Evolutionary conservation across 2,329 filamentous ascomycete species (phyloP), one percentile per base, ranked within the genome.

Genomic region (Penicillium griseofulvum): DNA sequence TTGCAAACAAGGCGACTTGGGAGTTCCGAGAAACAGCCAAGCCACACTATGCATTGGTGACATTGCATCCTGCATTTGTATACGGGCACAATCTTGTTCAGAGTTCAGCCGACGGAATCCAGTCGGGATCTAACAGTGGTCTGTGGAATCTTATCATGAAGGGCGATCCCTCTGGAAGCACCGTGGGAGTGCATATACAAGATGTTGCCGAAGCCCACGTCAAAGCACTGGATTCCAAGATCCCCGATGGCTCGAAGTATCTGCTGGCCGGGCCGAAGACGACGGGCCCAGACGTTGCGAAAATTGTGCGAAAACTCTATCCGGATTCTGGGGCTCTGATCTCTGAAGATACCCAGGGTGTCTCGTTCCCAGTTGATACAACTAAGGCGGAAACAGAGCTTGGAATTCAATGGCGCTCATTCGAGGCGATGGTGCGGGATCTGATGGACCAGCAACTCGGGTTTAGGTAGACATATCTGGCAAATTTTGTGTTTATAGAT

Each of bases 141-240:
- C 43, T 67, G 2, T 66, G 57, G 59, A 24, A 42, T 22, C 16
- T 42, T 4, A 56, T 68, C 11, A 64, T 60, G 59, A 44, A 42
- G 10, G 61, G 56, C 2, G 24, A 34, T 6, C 56, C 56, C 1
- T 6, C 22, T n/a, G 22, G 16, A 3, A 37, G 7, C 1, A 33
- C 55, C 1, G 55, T 49, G 0, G 60, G 49, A 5, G 66, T 68
- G 11, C 66, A 69, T 55, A 36, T 68, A 16, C 48, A 55, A 12
- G 66, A 69, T 56, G 63, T 68, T 6, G 66, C 61, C 5, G 64
- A 67, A 9, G 67, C 64, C 1, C 66, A 69, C 44, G 28, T 69
- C 41, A 64, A 54, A 37, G 61, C 63, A 0, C 36, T 69, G 8
- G 44, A 62, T 33, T 51, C 55, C 5, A 56, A 44, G 4, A 52